Conservation (phyloP, 2,329 filamentous ascomycete species). For the Paraphaeosphaeria minitans region DNA sequence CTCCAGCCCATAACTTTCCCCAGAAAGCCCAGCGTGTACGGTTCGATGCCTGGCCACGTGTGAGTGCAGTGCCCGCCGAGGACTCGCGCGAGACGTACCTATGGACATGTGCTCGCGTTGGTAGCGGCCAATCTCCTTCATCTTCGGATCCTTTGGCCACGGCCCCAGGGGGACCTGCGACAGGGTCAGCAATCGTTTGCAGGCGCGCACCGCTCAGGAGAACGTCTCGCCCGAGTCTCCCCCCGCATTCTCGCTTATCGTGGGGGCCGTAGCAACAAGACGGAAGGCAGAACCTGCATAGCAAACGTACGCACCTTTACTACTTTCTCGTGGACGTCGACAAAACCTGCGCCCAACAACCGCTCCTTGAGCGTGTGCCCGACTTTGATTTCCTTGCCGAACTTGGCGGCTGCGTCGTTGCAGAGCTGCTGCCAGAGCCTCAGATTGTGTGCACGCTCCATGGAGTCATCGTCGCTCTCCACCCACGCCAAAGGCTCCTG, state of each 20-base stretch:
- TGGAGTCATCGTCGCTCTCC: constrained; percentile 39
- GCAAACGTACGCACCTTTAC: constrained; percentile 33
- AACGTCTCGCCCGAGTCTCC: not conserved
- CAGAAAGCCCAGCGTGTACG: constrained; percentile 43
- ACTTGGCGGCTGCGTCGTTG: constrained; percentile 33
- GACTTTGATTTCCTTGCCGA: constrained; percentile 34
- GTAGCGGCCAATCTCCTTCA: constrained; percentile 57
- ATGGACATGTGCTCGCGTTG: constrained; percentile 43
- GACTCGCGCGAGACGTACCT: constrained; percentile 17
- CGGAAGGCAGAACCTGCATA: not conserved
- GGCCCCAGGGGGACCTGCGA: constrained; percentile 40
- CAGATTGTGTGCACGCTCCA: constrained; percentile 30
- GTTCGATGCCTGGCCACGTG: constrained; percentile 31
- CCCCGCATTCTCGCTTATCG: constrained; percentile 9
- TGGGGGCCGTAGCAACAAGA: not conserved
- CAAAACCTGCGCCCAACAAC: constrained; percentile 40
- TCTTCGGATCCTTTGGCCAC: constrained; percentile 56
- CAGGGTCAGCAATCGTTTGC: not conserved
- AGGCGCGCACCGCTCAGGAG: not conserved
- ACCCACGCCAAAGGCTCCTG: constrained; percentile 43
- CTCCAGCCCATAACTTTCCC: constrained; percentile 44
- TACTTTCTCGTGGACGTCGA: constrained; percentile 41
- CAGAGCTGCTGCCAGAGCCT: constrained; percentile 36
- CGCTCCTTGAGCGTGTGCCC: constrained; percentile 30
- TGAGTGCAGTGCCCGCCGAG: not conserved